A percentile compares a stretch with the other conserved stretches of the same genome.
phyloP scores from a whole-genome alignment of 192 early-diverging fungal genomes.

The Gonapodya prolifera region DNA sequence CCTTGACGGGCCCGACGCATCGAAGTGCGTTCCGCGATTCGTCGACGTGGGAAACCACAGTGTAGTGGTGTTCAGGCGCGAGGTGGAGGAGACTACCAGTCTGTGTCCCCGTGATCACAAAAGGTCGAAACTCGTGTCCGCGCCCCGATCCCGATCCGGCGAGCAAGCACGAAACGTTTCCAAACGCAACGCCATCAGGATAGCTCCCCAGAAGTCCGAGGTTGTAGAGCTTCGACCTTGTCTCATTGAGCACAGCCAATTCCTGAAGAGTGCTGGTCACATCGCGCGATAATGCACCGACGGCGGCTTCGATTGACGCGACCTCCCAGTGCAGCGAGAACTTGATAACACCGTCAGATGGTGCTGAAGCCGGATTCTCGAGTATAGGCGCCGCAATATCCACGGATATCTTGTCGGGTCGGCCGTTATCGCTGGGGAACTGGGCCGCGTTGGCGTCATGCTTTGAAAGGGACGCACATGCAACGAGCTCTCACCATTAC shows the following conservation, averaged over 20 bases:
- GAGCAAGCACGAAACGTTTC: neutral
- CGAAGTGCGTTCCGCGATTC: neutral
- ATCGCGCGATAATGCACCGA: neutral
- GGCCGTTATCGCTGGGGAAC: no score
- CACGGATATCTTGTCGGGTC: no score
- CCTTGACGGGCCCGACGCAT: neutral
- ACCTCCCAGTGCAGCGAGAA: neutral
- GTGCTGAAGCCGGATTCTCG: neutral
- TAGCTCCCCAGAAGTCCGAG: neutral
- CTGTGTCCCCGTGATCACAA: neutral
- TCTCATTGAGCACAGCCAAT: neutral
- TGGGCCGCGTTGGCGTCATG: no score
- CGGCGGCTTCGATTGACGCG: neutral
- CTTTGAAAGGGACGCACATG: no score
- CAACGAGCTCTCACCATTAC: neutral
- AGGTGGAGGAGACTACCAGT: neutral
- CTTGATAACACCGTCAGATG: neutral
- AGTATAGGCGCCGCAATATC: neutral
- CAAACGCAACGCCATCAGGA: neutral
- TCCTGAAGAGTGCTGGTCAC: neutral
- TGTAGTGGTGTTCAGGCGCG: neutral
- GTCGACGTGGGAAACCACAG: neutral
- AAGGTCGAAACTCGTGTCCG: neutral
- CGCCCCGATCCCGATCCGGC: neutral
- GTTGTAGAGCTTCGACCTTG: neutral